phyloP scores from a whole-genome alignment of 306 rosid genomes.

The barrel medic (Medicago truncatula) region DNA sequence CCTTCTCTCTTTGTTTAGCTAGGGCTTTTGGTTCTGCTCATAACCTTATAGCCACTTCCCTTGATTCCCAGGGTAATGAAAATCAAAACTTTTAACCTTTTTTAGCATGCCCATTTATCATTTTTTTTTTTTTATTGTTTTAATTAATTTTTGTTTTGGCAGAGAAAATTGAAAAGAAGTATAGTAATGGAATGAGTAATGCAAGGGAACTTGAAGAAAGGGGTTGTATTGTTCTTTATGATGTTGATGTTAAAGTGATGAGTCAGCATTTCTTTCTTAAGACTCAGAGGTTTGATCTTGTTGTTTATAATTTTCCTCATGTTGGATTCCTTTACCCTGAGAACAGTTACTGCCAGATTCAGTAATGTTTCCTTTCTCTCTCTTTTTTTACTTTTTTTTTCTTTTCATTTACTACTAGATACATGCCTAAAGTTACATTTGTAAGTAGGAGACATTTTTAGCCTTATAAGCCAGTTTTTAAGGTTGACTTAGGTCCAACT shows the following conservation, averaged over 20 bases:
- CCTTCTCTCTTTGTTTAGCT: conserved; percentile 70
- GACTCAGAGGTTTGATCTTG: conserved; percentile 81
- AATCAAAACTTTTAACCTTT: conserved; percentile 21
- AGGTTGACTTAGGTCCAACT: background rate
- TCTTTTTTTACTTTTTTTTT: background rate
- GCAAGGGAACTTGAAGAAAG: conserved; percentile 75
- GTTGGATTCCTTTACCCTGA: conserved; percentile 80
- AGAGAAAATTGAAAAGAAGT: conserved; percentile 65
- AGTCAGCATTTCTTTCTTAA: conserved; percentile 72
- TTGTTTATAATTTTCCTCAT: conserved; percentile 87
- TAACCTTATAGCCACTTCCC: conserved; percentile 77
- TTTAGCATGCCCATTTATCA: conserved; percentile 32
- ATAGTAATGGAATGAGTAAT: conserved; percentile 61
- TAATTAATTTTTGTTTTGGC: background rate
- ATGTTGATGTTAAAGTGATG: conserved; percentile 74
- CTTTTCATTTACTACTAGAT: background rate
- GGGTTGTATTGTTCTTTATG: conserved; percentile 63
- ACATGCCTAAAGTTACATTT: background rate
- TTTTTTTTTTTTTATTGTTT: background rate
- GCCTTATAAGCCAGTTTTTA: background rate
- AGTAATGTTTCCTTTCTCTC: conserved; percentile 48
- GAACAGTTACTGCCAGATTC: conserved; percentile 72
- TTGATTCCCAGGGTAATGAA: conserved; percentile 66
- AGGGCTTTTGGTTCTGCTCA: conserved; percentile 63
- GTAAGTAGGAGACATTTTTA: background rate